Base-by-base conservation (phyloP, 1,139 yeast genomes). In the Diutina rugosa region DNA sequence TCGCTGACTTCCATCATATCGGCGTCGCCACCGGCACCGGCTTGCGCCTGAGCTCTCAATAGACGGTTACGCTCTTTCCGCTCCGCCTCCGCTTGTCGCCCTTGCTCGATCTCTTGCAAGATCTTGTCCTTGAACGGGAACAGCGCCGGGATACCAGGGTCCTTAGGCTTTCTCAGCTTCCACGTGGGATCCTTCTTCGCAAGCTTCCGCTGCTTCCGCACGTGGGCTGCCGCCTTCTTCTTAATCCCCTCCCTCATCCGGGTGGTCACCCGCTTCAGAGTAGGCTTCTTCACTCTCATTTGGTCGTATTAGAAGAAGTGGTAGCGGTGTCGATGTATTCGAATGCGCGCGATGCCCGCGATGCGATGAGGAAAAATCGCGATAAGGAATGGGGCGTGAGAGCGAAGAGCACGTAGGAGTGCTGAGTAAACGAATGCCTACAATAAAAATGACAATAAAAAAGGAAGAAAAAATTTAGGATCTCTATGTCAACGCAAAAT, bases 181-280 rank as follows among this genome's bases (percentile, higher is more conserved):
- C 99, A 93, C 14, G 98, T 91, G 7, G 82, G 82, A 69, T 91
- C 97, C 69, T 82, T 90, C 79, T 93, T 93, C 44, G 96, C 81
- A 26, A 70, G 63, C 72, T 93, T 93, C 64, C 79, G 81, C 68
- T 87, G 87, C 70, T 93, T 93, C 71, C 96, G 83, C 63, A 86
- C 80, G 65, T 91, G 95, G 29, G 98, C 97, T 53, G 93, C 81
- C 3, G 96, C 91, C 74, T 93, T 93, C 82, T 90, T 93, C 76
- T 90, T 87, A 68, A 93, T 90, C 63, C 98, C 98, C 71, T 90
- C 96, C 69, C 91, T 82, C 87, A 91, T 84, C 70, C 95, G 90
- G 68, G 98, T 91, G 69, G 93, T 81, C 57, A 83, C 79, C 73
- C 97, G 82, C 73, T 91, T 91, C 62, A 91, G 85, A 46, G 87